These are phyloP conservation scores for Rugosomyces carneus DNA, from an alignment of 1,284 basidiomycete species.

Conservation along the genomic window DNA sequence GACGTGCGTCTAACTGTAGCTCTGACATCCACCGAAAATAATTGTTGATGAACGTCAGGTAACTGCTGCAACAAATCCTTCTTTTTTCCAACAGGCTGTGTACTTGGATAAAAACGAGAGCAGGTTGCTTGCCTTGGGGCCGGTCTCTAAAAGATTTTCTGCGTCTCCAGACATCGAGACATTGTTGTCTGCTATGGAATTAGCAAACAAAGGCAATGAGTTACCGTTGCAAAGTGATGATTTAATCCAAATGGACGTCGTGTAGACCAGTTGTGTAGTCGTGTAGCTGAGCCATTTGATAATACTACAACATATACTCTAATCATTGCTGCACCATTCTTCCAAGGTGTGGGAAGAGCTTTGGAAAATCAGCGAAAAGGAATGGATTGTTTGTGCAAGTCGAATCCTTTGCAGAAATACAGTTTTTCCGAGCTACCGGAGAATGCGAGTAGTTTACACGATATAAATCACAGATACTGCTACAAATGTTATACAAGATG, in stretches of 20 bases:
- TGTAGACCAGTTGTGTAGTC: slow-evolving; percentile 19
- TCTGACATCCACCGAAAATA: slow-evolving; percentile 3
- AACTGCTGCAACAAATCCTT: slow-evolving; percentile 76
- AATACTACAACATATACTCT: no score
- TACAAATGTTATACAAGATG: background rate
- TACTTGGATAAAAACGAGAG: slow-evolving; percentile 60
- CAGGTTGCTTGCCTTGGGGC: slow-evolving; percentile 70
- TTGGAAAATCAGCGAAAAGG: no score
- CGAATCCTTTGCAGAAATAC: no score
- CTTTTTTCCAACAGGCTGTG: slow-evolving; percentile 87
- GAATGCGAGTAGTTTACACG: no score
- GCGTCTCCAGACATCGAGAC: slow-evolving; percentile 83
- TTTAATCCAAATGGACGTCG: slow-evolving; percentile 55
- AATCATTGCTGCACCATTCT: no score
- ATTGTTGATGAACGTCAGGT: slow-evolving; percentile 46
- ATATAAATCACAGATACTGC: background rate
- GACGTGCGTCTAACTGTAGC: slow-evolving; percentile 50
- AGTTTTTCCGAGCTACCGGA: no score
- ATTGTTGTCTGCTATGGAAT: slow-evolving; percentile 66
- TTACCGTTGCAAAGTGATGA: slow-evolving; percentile 36
- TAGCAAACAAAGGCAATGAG: slow-evolving; percentile 35
- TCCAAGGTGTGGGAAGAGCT: no score
- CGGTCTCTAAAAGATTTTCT: slow-evolving; percentile 81
- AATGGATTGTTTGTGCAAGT: no score
- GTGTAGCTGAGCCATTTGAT: no score